These are phyloP conservation scores for Vigna nakashimae DNA, from an alignment of 306 rosid species.

Conservation along the genomic window DNA sequence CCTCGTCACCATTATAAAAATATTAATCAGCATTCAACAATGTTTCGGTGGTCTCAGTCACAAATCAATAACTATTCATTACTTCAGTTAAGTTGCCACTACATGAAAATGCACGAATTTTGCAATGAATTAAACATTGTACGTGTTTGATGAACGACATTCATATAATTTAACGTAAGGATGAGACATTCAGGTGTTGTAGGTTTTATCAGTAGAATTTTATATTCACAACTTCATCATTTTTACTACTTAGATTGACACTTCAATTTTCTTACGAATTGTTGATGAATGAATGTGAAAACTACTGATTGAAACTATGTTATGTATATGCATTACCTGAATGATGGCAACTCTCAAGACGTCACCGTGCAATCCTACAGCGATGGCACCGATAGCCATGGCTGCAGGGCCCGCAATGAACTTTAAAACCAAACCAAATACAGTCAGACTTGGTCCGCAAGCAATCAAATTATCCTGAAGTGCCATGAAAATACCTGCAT, in stretches of 20 bases:
- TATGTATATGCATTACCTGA: constrained; percentile 48
- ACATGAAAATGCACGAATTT: background rate
- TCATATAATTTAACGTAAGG: too few species aligned
- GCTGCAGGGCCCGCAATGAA: constrained; percentile 96
- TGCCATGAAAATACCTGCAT: constrained; percentile 94
- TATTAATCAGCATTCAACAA: background rate
- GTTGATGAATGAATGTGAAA: too few species aligned
- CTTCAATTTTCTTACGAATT: too few species aligned
- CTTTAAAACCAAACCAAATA: constrained; percentile 77
- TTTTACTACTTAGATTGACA: too few species aligned
- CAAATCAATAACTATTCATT: constrained; percentile 16
- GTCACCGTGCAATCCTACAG: constrained; percentile 85
- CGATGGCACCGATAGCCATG: constrained; percentile 79
- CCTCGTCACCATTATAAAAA: constrained; percentile 1
- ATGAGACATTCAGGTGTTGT: too few species aligned
- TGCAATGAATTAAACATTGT: background rate
- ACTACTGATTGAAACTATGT: too few species aligned
- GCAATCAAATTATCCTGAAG: constrained; percentile 78
- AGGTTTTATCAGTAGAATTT: too few species aligned
- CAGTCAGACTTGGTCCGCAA: constrained; percentile 66
- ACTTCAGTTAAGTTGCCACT: background rate
- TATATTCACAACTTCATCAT: too few species aligned
- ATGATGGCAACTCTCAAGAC: constrained; percentile 82
- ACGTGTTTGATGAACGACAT: background rate
- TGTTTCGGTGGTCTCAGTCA: constrained; percentile 35